Evolutionary conservation across 805 yeast genomes (phyloP), one percentile per base, ranked within the genome.

Genomic region (Kluyveromyces starmeri): DNA sequence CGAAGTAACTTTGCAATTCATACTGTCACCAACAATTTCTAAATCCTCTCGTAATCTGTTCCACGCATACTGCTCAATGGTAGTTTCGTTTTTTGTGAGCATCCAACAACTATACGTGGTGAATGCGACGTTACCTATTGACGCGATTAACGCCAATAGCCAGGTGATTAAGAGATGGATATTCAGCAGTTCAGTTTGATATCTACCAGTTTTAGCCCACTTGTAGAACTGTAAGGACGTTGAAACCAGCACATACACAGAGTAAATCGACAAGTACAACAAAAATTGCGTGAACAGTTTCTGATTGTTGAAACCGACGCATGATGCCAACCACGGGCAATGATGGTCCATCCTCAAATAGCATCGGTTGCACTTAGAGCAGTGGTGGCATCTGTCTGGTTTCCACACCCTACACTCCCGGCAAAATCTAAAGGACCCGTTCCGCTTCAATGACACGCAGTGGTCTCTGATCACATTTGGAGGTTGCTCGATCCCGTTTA

Each of bases 341-440:
- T 86, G 96, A 53, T 86, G 96, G 55, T 86, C 96, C 96, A 86
- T 88, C 48, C 73, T 75, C 39, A 88, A 54, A 18, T 83, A 73
- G 55, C 96, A 86, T 20, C 39, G 41, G 14, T 72, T 64, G 51
- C 94, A 84, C 2, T 70, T 62, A 24, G 81, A 79, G 53, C 96
- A 86, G 57, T 86, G 96, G 53, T 86, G 96, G 7, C 78, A 52
- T 35, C 96, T 59, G 47, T 83, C 94, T 0, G 96, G 96, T 53
- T 86, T 86, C 68, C 80, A 78, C 28, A 66, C 67, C 19, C 68
- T 44, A 53, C 96, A 85, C 45, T 79, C 81, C 35, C 65, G 59
- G 48, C 95, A 84, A 43, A 61, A 70, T 56, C 94, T 61, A 58
- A 71, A 71, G 39, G 82, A 67, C 37, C 88, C 84, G 56, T 80